Conservation (phyloP, 192 early-diverging fungal genomes). For the Funneliformis mosseae region DNA sequence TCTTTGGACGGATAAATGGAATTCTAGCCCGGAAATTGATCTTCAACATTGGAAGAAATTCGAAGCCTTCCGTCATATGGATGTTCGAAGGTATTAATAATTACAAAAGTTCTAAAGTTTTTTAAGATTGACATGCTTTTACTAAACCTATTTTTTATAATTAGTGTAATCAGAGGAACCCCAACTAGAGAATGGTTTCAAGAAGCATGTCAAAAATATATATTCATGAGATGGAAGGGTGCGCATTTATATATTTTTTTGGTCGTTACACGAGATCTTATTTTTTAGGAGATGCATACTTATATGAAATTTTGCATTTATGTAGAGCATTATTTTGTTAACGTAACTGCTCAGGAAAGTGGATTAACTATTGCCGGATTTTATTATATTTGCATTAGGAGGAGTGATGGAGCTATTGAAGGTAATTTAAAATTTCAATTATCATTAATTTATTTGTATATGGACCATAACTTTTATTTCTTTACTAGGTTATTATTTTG, state of each 20-base stretch:
- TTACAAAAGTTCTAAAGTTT: not conserved
- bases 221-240: slow-evolving; percentile 76
- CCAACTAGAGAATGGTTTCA: slow-evolving; percentile 46
- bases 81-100: slow-evolving; percentile 27
- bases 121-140: not conserved
- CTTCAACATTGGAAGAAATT: slow-evolving; percentile 49
- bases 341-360: slow-evolving; percentile 50
- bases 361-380: slow-evolving; percentile 68
- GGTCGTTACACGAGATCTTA: not conserved
- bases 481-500: slow-evolving; percentile 42
- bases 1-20: slow-evolving; percentile 62
- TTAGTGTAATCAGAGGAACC: slow-evolving; percentile 35
- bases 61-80: slow-evolving; percentile 43
- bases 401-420: slow-evolving; percentile 57
- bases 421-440: slow-evolving; percentile 36
- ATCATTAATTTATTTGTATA: not conserved
- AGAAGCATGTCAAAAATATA: slow-evolving; percentile 57
- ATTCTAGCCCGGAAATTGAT: slow-evolving; percentile 45
- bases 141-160: not conserved
- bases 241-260: not conserved
- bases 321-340: slow-evolving; percentile 60
- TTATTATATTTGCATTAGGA: slow-evolving; percentile 68
- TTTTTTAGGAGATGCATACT: not conserved
- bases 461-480: not conserved
- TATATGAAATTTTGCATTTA: not conserved